These are phyloP conservation scores for Westerdykella ornata DNA, from an alignment of 2,329 filamentous ascomycete genomes.

Conservation along the genomic window DNA sequence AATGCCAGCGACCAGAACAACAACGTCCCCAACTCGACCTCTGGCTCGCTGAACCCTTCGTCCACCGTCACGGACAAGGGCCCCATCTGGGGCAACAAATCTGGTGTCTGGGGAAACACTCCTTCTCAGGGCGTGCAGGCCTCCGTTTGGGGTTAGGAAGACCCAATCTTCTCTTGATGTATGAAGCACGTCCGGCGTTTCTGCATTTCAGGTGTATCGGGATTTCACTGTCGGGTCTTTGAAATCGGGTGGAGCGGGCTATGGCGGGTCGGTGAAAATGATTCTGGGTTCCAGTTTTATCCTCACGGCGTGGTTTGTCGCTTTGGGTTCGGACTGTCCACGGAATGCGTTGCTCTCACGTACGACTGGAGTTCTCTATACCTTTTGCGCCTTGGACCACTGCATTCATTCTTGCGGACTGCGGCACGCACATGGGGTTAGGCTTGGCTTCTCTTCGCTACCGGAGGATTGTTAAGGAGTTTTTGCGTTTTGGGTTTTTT, in stretches of 20 bases:
- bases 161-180: conserved; percentile 29
- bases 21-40: conserved; percentile 42
- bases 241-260: conserved; percentile 31
- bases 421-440: conserved; percentile 23
- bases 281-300: conserved; percentile 25
- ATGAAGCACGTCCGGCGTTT: conserved; percentile 39
- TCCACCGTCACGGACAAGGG: conserved; percentile 42
- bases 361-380: conserved; percentile 23
- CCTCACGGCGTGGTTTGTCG: conserved; percentile 27
- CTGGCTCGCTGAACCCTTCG: conserved; percentile 54
- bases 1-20: conserved; percentile 51
- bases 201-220: conserved; percentile 40
- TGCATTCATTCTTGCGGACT: conserved; percentile 22
- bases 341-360: not conserved
- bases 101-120: conserved; percentile 76
- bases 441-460: conserved; percentile 14
- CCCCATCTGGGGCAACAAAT: conserved; percentile 68
- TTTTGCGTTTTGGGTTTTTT: conserved; percentile 10
- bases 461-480: conserved; percentile 19
- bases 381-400: conserved; percentile 13
- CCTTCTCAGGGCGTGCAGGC: conserved; percentile 69
- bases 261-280: conserved; percentile 32
- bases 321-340: conserved; percentile 18
- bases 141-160: conserved; percentile 78
- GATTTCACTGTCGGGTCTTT: conserved; percentile 35